A percentile compares a stretch with the other conserved stretches of the same genome.
These are phyloP conservation scores for Selenicereus undatus DNA, from an alignment of 148 eudicot genomes.

Conservation along the genomic window DNA sequence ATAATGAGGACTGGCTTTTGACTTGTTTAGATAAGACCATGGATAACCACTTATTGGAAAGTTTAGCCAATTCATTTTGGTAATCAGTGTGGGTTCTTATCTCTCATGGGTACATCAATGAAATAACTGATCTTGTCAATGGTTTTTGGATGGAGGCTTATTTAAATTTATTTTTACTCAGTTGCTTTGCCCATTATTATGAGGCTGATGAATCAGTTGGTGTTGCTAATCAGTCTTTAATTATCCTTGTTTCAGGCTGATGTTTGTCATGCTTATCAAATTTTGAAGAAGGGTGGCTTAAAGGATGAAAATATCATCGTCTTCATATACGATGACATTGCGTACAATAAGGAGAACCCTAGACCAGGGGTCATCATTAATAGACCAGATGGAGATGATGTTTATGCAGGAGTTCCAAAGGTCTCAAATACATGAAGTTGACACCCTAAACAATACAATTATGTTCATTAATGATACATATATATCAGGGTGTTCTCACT, in stretches of 20 bases:
- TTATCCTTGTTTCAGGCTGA: conserved; percentile 38
- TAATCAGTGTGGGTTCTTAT: background rate
- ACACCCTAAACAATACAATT: background rate
- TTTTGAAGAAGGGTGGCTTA: conserved; percentile 57
- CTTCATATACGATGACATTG: conserved; percentile 67
- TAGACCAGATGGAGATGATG: conserved; percentile 39
- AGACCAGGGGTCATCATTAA: conserved; percentile 42
- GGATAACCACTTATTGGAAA: background rate
- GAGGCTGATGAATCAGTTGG: background rate
- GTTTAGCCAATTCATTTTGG: background rate
- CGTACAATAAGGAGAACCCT: conserved; percentile 40
- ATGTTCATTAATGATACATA: background rate
- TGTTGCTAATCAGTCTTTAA: background rate
- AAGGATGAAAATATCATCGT: conserved; percentile 60
- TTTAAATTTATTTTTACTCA: too few relatives aligned
- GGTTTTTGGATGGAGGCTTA: too few relatives aligned
- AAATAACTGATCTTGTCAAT: background rate
- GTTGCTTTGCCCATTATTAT: too few relatives aligned
- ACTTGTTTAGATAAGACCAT: background rate
- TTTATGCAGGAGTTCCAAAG: conserved; percentile 50
- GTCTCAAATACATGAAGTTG: conserved; percentile 11
- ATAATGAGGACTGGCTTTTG: background rate
- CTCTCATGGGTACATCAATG: background rate
- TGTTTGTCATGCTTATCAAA: conserved; percentile 62
- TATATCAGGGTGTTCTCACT: background rate